phyloP scores from a whole-genome alignment of 2,329 filamentous ascomycete genomes.

The Tolypocladium pustulatum region DNA sequence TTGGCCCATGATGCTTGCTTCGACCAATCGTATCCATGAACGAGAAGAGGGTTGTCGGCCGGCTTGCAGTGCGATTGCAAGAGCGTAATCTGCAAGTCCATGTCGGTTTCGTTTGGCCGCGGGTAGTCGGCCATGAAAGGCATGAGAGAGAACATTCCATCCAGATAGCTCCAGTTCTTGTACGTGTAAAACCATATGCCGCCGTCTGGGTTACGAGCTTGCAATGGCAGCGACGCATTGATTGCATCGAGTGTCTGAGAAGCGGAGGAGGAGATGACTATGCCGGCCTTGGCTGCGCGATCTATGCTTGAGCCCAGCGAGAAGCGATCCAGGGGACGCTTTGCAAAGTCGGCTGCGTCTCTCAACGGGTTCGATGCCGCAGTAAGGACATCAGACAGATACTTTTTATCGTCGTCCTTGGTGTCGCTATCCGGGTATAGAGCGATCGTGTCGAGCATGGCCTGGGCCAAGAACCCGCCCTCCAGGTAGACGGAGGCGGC shows the following conservation, averaged over 20 bases:
- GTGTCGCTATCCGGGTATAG: constrained; percentile 6
- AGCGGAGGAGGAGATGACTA: constrained; percentile 4
- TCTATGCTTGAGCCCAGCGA: constrained; percentile 9
- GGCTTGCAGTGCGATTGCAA: background rate
- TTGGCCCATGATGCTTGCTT: background rate
- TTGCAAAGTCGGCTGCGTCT: constrained; percentile 6
- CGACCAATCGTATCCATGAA: background rate
- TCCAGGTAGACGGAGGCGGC: constrained; percentile 12
- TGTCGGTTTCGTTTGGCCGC: background rate
- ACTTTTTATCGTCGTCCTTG: constrained; percentile 2
- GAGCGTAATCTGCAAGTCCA: background rate
- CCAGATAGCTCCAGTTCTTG: constrained; percentile 40
- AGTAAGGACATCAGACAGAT: constrained; percentile 8
- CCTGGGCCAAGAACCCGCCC: constrained; percentile 10
- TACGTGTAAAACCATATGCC: constrained; percentile 31
- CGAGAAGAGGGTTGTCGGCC: background rate
- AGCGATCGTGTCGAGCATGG: constrained; percentile 6
- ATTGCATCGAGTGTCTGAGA: constrained; percentile 9
- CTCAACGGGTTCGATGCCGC: constrained; percentile 4
- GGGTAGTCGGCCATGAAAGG: constrained; percentile 23
- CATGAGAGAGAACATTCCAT: constrained; percentile 39
- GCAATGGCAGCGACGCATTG: constrained; percentile 9
- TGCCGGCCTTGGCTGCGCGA: background rate
- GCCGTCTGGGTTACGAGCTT: constrained; percentile 18
- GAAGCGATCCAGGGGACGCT: constrained; percentile 12